Conservation (phyloP, 805 yeast species). For the Candida germanica region DNA sequence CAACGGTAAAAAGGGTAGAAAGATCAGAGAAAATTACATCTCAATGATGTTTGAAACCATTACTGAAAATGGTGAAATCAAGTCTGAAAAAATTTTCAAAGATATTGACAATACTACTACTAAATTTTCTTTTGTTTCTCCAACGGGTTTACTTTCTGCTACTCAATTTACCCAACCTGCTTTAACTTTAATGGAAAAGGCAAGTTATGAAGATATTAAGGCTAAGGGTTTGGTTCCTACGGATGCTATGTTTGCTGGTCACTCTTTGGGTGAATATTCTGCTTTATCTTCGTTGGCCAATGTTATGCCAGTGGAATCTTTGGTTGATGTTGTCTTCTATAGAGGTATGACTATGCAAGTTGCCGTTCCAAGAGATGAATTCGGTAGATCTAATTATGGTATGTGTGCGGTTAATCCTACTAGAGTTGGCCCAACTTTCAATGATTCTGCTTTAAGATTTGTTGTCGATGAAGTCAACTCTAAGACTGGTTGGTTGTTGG, state of each 20-base stretch:
- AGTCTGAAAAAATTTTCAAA: slow-evolving; percentile 93
- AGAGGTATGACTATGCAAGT: slow-evolving; percentile 99
- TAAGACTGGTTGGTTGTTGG: slow-evolving; percentile 90
- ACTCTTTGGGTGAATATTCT: slow-evolving; percentile 98
- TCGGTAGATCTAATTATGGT: slow-evolving; percentile 97
- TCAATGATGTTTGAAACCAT: slow-evolving; percentile 97
- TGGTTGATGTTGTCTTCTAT: slow-evolving; percentile 97
- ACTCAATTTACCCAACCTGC: slow-evolving; percentile 99
- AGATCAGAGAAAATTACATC: slow-evolving; percentile 89
- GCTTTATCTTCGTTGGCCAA: slow-evolving; percentile 96
- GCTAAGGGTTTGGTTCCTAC: slow-evolving; percentile 92
- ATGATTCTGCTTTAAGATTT: slow-evolving; percentile 89
- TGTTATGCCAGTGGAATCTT: slow-evolving; percentile 96
- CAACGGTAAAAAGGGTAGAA: slow-evolving; percentile 97
- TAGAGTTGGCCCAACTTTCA: slow-evolving; percentile 83
- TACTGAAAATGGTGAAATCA: slow-evolving; percentile 75
- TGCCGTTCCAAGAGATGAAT: slow-evolving; percentile 95
- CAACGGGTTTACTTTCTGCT: slow-evolving; percentile 93
- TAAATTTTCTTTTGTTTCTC: slow-evolving; percentile 84
- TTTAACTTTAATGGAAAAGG: slow-evolving; percentile 97
- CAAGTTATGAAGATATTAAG: slow-evolving; percentile 96
- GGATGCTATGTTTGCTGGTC: slow-evolving; percentile 96
- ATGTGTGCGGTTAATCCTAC: slow-evolving; percentile 99
- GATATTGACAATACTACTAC: slow-evolving; percentile 78
- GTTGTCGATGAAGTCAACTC: slow-evolving; percentile 85